phyloP scores from a whole-genome alignment of 1,284 basidiomycete genomes.

The Pyrrhoderma lamaoense region DNA sequence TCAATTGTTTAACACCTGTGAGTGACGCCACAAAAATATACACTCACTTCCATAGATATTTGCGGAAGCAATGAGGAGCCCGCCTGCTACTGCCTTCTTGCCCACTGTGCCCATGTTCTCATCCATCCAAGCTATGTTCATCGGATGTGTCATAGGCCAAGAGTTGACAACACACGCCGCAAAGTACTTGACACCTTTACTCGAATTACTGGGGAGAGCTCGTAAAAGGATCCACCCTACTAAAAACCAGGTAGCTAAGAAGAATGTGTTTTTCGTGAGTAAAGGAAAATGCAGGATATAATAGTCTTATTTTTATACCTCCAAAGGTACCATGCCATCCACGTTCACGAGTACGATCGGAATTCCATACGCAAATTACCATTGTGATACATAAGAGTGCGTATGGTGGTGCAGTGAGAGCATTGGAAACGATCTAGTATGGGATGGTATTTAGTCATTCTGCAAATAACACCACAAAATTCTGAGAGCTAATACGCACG shows the following conservation, averaged over 20 bases:
- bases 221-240: constrained; percentile 33
- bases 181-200: constrained; percentile 26
- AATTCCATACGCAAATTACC: constrained; percentile 29
- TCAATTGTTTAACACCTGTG: background rate
- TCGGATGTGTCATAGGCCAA: constrained; percentile 33
- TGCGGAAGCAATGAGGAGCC: constrained; percentile 29
- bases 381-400: constrained; percentile 30
- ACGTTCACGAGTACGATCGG: constrained; percentile 30
- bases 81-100: constrained; percentile 30
- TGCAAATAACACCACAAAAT: background rate
- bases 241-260: constrained; percentile 30
- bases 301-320: constrained; percentile 20
- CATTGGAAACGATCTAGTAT: constrained; percentile 28
- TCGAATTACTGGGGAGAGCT: constrained; percentile 25
- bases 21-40: too few species aligned
- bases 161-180: constrained; percentile 31
- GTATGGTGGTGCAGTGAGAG: constrained; percentile 34
- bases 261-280: background rate
- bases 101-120: constrained; percentile 33
- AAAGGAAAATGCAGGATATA: background rate
- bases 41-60: constrained; percentile 26
- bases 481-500: background rate
- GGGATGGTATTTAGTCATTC: background rate
- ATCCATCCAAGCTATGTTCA: constrained; percentile 35
- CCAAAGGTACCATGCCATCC: constrained; percentile 32